These are phyloP conservation scores for Conringia planisiliqua DNA, from an alignment of 345 rosid genomes.

Conservation along the genomic window DNA sequence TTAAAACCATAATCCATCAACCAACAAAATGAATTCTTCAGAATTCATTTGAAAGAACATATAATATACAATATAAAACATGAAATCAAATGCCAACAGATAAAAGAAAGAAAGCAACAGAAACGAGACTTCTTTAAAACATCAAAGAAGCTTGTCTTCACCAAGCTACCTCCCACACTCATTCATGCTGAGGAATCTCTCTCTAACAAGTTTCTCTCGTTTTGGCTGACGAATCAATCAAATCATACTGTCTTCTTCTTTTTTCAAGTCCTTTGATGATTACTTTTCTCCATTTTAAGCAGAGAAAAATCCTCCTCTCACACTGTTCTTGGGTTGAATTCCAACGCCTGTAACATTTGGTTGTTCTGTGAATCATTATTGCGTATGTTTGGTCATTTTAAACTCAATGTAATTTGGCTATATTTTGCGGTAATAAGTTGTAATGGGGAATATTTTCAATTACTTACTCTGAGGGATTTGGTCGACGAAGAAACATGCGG, in stretches of 20 bases:
- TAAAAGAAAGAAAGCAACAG: not conserved
- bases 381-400: too few species aligned
- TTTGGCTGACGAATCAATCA: not conserved
- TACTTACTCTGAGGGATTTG: conserved; percentile 44
- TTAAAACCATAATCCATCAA: not conserved
- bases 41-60: not conserved
- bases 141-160: conserved; percentile 13
- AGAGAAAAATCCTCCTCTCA: not conserved
- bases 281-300: not conserved
- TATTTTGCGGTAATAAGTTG: too few species aligned
- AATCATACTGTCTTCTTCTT: not conserved
- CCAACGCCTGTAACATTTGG: not conserved
- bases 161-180: not conserved
- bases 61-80: not conserved
- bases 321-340: conserved; percentile 10
- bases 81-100: not conserved
- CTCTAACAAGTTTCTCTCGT: conserved; percentile 1
- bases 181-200: not conserved
- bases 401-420: too few species aligned
- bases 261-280: not conserved
- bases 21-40: not conserved
- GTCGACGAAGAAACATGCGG: conserved; percentile 68
- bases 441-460: not conserved
- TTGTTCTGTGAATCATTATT: not conserved
- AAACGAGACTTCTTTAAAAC: not conserved